Conservation (phyloP, 2,329 filamentous ascomycete species). For the Aspergillus sp. region DNA sequence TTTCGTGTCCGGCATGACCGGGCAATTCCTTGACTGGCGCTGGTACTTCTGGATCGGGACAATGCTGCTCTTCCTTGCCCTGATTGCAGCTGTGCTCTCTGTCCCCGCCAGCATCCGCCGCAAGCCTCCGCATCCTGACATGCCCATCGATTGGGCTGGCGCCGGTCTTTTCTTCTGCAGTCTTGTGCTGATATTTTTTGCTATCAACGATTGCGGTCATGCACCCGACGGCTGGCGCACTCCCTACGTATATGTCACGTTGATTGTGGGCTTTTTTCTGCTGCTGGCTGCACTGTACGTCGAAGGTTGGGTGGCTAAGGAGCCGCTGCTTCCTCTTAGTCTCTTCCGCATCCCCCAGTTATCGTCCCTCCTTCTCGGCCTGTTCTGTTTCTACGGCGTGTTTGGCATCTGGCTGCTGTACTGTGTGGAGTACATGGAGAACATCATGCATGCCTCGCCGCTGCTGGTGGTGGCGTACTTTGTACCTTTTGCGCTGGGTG, state of each 20-base stretch:
- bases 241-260: slow-evolving; percentile 68
- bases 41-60: slow-evolving; percentile 71
- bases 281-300: slow-evolving; percentile 66
- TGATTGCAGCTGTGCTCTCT: slow-evolving; percentile 47
- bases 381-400: slow-evolving; percentile 69
- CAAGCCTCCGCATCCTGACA: slow-evolving; percentile 17
- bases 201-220: slow-evolving; percentile 72
- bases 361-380: slow-evolving; percentile 60
- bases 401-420: slow-evolving; percentile 71
- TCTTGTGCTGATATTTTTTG: slow-evolving; percentile 70
- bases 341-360: slow-evolving; percentile 72
- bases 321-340: slow-evolving; percentile 69
- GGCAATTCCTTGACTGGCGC: slow-evolving; percentile 58
- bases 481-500: slow-evolving; percentile 67
- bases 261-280: slow-evolving; percentile 64
- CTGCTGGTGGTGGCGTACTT: slow-evolving; percentile 70
- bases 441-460: slow-evolving; percentile 60
- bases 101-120: slow-evolving; percentile 35
- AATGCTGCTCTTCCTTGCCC: slow-evolving; percentile 44
- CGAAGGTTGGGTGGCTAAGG: slow-evolving; percentile 68
- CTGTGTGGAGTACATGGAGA: slow-evolving; percentile 66
- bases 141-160: slow-evolving; percentile 71
- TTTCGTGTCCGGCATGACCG: slow-evolving; percentile 63
- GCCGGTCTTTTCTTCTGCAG: slow-evolving; percentile 63
- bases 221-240: slow-evolving; percentile 71